Conservation (phyloP, 257 asterid genomes). For the Nicotiana benthamiana region DNA sequence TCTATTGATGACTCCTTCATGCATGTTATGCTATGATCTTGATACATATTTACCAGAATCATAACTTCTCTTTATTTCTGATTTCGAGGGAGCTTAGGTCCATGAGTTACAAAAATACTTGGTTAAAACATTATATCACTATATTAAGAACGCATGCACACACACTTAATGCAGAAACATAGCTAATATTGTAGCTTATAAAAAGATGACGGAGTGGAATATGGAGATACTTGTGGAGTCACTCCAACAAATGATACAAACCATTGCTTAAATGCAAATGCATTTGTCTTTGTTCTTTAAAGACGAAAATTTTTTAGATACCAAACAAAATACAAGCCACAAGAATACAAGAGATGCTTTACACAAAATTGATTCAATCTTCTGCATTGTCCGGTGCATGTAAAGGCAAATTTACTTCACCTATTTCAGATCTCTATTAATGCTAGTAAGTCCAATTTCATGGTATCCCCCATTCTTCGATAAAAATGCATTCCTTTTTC, state of each 20-base stretch:
- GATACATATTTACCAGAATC: not conserved
- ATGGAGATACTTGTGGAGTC: not conserved
- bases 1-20: too few relatives aligned
- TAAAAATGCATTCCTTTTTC: not conserved
- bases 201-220: not conserved
- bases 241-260: not conserved
- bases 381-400: not conserved
- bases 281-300: not conserved
- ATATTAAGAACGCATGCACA: not conserved
- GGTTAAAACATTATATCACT: too few relatives aligned
- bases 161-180: not conserved
- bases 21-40: too few relatives aligned
- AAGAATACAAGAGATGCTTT: not conserved
- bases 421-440: not conserved
- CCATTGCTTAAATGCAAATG: not conserved
- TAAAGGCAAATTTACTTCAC: not conserved
- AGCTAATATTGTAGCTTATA: not conserved
- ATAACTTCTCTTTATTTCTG: not conserved
- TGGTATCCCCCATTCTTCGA: not conserved
- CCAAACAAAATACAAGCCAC: not conserved
- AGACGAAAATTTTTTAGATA: not conserved
- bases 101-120: not conserved
- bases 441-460: not conserved
- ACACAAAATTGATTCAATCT: not conserved
- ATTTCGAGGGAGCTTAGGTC: not conserved